Evolutionary conservation across 768 basidiomycete genomes (phyloP).

Genomic region (Suillus fuscotomentosus): DNA sequence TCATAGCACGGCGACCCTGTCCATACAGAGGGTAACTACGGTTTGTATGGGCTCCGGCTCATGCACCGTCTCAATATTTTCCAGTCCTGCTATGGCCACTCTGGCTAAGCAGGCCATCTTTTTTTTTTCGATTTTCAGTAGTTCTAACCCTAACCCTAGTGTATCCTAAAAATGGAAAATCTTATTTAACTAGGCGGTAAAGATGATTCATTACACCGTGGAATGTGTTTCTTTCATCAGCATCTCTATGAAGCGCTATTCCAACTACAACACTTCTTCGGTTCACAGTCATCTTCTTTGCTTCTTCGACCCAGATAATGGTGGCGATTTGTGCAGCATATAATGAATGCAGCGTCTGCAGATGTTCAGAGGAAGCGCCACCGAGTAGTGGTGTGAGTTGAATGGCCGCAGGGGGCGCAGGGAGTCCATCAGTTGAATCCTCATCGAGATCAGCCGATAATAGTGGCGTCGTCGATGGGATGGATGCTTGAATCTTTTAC

Average conservation of each 20-base stretch:
- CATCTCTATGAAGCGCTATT: slow-evolving; percentile 55
- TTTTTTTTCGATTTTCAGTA: slow-evolving; percentile 22
- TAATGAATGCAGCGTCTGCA: slow-evolving; percentile 71
- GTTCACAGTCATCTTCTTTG: slow-evolving; percentile 39
- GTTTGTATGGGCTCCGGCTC: slow-evolving; percentile 63
- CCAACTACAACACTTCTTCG: slow-evolving; percentile 72
- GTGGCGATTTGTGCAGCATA: slow-evolving; percentile 89
- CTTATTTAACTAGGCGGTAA: slow-evolving; percentile 29
- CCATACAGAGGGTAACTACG: slow-evolving; percentile 42
- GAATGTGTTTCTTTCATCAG: slow-evolving; percentile 45
- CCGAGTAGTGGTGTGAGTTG: slow-evolving; percentile 80
- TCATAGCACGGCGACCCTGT: slow-evolving; percentile 58
- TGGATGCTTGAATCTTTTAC: slow-evolving; percentile 73
- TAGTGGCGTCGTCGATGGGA: slow-evolving; percentile 64
- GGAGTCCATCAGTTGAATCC: slow-evolving; percentile 36
- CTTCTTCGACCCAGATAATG: slow-evolving; percentile 65
- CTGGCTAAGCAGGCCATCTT: slow-evolving; percentile 48
- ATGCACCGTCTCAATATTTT: slow-evolving; percentile 83
- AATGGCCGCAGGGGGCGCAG: slow-evolving; percentile 68
- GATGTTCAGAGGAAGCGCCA: slow-evolving; percentile 61
- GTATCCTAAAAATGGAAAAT: neutral
- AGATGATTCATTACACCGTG: slow-evolving; percentile 50
- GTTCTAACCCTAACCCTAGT: slow-evolving; percentile 31
- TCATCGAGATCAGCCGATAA: slow-evolving; percentile 29
- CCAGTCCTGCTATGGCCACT: slow-evolving; percentile 64